Base-by-base conservation (phyloP, 139 green algal species). In the Closterium sp. region DNA sequence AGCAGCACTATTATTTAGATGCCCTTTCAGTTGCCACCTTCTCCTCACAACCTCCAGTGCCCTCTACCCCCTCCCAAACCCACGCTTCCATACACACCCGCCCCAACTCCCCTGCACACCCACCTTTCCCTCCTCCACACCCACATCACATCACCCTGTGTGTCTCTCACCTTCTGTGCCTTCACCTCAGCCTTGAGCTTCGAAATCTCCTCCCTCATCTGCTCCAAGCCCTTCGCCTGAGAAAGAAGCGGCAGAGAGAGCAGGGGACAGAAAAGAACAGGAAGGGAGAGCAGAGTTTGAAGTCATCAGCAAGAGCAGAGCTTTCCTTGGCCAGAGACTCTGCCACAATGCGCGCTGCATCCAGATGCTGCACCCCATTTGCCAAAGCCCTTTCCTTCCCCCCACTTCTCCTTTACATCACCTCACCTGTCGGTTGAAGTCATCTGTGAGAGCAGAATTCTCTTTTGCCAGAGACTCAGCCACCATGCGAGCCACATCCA, bases 381-480 rank as follows among this genome's bases (percentile, higher is more conserved):
- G 42, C 42, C n/a, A n/a, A n/a, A n/a, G n/a, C 42, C 7, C 42
- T 62, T 7, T 13, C 42, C 5, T 13, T 62, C 7, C 42, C 7
- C 42, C 42, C 42, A 5, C 42, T 62, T 13, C 86, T 89, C 86
- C 30, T 31, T 89, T 3, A 27, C n/a, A n/a, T n/a, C n/a, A n/a
- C n/a, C n/a, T n/a, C n/a, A 89, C 92, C 92, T 93, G 92, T n/a
- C 31, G 38, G 92, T 94, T 94, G 89, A 90, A 94, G 86, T 93
- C 89, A 27, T 94, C 89, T 24, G 86, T 91, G 45, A 95, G 90
- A 21, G 19, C 22, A 2, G 30, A 85, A 70, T 93, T 95, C 92
- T 95, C 92, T 38, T 91, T 9, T 2, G 85, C 89, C 29, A 95
- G 89, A n/a, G 70, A n/a, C n/a, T n/a, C n/a, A n/a, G 42, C 42